Evolutionary conservation across 2,329 filamentous ascomycete species (phyloP).

Genomic region (Aspergillus brasiliensis): DNA sequence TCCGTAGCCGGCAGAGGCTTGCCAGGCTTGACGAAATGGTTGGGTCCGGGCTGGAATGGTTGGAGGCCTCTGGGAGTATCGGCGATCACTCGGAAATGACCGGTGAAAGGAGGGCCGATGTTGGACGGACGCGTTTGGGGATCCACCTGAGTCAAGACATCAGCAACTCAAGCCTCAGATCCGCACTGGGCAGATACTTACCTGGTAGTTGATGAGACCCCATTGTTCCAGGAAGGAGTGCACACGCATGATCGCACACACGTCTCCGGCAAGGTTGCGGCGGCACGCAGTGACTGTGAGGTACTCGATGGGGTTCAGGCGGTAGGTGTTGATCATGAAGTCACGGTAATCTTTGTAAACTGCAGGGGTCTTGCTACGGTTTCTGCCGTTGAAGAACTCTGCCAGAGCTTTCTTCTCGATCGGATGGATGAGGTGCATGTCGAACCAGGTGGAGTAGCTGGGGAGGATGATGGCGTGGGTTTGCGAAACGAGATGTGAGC

Average conservation of each 20-base stretch:
- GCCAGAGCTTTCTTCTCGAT: slow-evolving; percentile 93
- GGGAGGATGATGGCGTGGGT: slow-evolving; percentile 95
- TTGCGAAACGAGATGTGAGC: slow-evolving; percentile 88
- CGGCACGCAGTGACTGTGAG: slow-evolving; percentile 95
- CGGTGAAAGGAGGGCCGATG: slow-evolving; percentile 94
- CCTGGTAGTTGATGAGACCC: slow-evolving; percentile 99
- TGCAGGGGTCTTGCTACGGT: slow-evolving; percentile 94
- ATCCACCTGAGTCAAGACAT: slow-evolving; percentile 69
- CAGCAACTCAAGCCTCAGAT: background rate
- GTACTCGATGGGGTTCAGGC: slow-evolving; percentile 92
- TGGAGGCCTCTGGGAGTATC: slow-evolving; percentile 94
- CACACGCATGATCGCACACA: slow-evolving; percentile 98
- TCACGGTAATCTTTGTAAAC: slow-evolving; percentile 99
- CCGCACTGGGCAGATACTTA: slow-evolving; percentile 46
- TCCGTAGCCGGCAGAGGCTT: slow-evolving; percentile 71
- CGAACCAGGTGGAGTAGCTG: slow-evolving; percentile 98
- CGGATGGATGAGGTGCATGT: slow-evolving; percentile 89
- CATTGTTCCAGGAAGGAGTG: slow-evolving; percentile 98
- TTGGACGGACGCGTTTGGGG: slow-evolving; percentile 92
- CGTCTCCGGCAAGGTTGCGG: slow-evolving; percentile 91
- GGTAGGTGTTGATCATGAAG: slow-evolving; percentile 99
- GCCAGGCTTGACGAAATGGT: slow-evolving; percentile 65
- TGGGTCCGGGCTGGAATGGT: slow-evolving; percentile 88
- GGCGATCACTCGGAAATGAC: slow-evolving; percentile 93
- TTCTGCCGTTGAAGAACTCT: slow-evolving; percentile 98